Base-by-base conservation (phyloP, 352 stramenopile species). In the Thalassiosira ordinaria region DNA sequence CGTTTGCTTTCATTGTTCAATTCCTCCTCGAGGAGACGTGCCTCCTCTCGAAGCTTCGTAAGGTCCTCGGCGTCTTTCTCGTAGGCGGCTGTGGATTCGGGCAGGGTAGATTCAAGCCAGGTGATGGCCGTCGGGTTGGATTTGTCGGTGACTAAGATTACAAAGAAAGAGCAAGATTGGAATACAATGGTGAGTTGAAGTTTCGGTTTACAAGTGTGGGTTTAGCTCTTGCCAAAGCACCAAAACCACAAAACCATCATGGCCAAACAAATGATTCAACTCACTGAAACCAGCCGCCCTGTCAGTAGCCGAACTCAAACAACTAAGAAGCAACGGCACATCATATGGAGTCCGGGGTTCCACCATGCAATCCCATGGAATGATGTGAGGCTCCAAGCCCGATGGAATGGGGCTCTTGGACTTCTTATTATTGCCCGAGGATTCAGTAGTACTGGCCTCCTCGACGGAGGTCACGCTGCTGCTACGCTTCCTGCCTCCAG, bases 281-380 rank as follows among this genome's bases (percentile, higher is more conserved):
- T 78, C 80, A 78, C 74, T 62, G 77, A 75, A 93, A 27, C 78
- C 86, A 52, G 77, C 81, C 20, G 74, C 82, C 49, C 80, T 78
- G 51, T 89, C 88, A 0, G 87, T 84, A 20, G 73, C 65, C 26
- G 77, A 76, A 35, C 78, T 85, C 33, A 93, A 62, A 24, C 78
- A 81, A n/a, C 78, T 91, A 4, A 93, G 53, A 8, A 92, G 55
- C 11, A 93, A 46, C 9, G 90, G 87, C 56, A 93, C 64, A 9
- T 84, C 88, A 49, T 82, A 78, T 1, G 90, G 88, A 8, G 88
- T 91, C 37, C 73, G 66, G 22, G 90, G 86, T 51, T 91, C 78
- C 3, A 78, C 78, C 20, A 75, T 78, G 47, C 74, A 88, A 63
- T 82, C 64, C 89, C 89, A 94, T 13, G 71, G 67, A 29, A 89